These are phyloP conservation scores for Ogataea hybrid DNA, from an alignment of 1,139 yeast genomes.

Conservation along the genomic window DNA sequence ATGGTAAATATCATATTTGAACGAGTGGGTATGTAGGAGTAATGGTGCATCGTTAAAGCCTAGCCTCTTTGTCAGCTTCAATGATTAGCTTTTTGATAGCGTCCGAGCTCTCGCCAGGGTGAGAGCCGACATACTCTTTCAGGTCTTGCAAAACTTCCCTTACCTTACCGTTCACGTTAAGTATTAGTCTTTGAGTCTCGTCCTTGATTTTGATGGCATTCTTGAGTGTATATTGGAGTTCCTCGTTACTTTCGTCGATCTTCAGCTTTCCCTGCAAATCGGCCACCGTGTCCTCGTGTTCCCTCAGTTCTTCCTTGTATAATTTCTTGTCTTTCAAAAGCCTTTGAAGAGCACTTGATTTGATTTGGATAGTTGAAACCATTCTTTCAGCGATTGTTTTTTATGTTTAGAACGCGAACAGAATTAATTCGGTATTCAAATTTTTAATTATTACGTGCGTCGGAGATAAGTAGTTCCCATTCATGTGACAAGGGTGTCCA, in stretches of 20 bases:
- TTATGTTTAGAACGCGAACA: no score
- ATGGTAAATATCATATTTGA: no score
- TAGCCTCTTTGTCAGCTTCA: slow-evolving; percentile 16
- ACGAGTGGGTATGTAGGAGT: neutral
- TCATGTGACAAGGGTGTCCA: slow-evolving; percentile 4
- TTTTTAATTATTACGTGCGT: no score
- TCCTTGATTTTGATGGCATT: slow-evolving; percentile 41
- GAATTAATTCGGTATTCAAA: neutral
- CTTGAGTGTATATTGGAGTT: slow-evolving; percentile 55
- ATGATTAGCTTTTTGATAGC: slow-evolving; percentile 18
- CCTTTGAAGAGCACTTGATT: slow-evolving; percentile 69
- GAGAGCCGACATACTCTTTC: slow-evolving; percentile 19
- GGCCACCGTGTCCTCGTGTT: slow-evolving; percentile 51
- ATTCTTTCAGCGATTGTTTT: neutral
- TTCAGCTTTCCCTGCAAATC: slow-evolving; percentile 40
- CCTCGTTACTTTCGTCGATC: slow-evolving; percentile 40
- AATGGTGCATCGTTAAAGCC: neutral
- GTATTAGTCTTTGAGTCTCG: slow-evolving; percentile 31
- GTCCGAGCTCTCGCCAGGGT: no score
- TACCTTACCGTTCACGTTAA: slow-evolving; percentile 27
- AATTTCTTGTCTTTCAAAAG: slow-evolving; percentile 68
- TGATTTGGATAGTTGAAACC: slow-evolving; percentile 63
- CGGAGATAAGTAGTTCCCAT: neutral
- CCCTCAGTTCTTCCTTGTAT: slow-evolving; percentile 62
- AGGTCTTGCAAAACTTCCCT: slow-evolving; percentile 24